phyloP scores from a whole-genome alignment of 495 filamentous ascomycete genomes.

The Mytilinidion resinicola region DNA sequence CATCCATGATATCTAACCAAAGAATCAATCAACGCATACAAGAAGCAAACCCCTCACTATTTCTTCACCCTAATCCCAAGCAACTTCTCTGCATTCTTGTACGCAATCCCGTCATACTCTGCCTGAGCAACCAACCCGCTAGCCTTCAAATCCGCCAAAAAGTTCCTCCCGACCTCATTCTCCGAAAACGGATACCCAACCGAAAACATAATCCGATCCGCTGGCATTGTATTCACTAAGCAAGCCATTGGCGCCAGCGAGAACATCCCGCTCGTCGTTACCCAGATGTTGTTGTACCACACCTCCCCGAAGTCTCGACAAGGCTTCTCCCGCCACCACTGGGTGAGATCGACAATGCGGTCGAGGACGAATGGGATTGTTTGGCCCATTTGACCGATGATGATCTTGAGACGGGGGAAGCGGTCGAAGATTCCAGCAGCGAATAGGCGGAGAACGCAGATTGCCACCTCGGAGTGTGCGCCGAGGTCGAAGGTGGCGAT shows the following conservation, averaged over 20 bases:
- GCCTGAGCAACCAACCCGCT: constrained; percentile 48
- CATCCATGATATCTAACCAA: no score
- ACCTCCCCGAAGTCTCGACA: constrained; percentile 34
- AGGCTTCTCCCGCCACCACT: constrained; percentile 22
- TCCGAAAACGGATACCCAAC: constrained; percentile 54
- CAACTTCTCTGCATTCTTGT: constrained; percentile 50
- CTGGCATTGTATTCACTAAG: constrained; percentile 41
- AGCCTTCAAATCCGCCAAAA: constrained; percentile 44
- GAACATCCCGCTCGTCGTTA: constrained; percentile 35
- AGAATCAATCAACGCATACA: no score
- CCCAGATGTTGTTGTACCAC: constrained; percentile 42
- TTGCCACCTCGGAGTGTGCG: constrained; percentile 44
- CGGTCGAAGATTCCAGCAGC: constrained; percentile 46
- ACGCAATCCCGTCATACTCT: constrained; percentile 48
- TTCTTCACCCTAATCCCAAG: constrained; percentile 36
- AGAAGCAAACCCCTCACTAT: background rate
- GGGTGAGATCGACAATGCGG: constrained; percentile 29
- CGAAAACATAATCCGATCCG: constrained; percentile 51
- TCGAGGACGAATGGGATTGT: constrained; percentile 43
- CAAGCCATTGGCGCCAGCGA: constrained; percentile 35
- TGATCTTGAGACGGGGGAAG: constrained; percentile 41
- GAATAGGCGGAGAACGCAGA: constrained; percentile 41
- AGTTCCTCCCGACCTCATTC: constrained; percentile 41
- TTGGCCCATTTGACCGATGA: constrained; percentile 45
- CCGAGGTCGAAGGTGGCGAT: constrained; percentile 41